phyloP scores from a whole-genome alignment of 495 filamentous ascomycete species.

The Friedmanniomyces simplex region DNA sequence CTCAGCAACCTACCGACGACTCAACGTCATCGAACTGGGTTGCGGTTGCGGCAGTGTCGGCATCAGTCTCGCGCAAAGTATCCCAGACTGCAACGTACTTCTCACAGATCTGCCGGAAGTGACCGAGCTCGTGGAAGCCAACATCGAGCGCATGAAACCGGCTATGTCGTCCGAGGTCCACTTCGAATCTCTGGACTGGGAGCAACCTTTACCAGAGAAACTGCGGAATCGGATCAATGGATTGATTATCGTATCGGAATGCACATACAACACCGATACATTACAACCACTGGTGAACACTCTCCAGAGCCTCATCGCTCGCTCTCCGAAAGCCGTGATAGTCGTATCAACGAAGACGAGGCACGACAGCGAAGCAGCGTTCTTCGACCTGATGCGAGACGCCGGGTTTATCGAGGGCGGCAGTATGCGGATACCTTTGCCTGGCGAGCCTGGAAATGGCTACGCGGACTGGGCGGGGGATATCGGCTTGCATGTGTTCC shows the following conservation, averaged over 20 bases:
- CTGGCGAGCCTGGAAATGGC: conserved; percentile 11
- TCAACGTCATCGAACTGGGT: conserved; percentile 57
- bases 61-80: conserved; percentile 54
- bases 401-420: conserved; percentile 39
- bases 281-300: conserved; percentile 64
- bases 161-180: conserved; percentile 33
- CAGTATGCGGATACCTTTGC: conserved; percentile 1
- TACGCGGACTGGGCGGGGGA: conserved; percentile 19
- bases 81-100: conserved; percentile 46
- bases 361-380: conserved; percentile 68
- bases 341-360: conserved; percentile 74
- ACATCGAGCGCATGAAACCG: conserved; percentile 39
- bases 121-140: conserved; percentile 48
- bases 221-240: conserved; percentile 44
- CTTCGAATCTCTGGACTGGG: conserved; percentile 71
- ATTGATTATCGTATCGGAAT: conserved; percentile 75
- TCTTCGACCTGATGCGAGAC: conserved; percentile 65
- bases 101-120: conserved; percentile 81
- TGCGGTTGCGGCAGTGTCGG: conserved; percentile 80
- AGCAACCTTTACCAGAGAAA: conserved; percentile 34
- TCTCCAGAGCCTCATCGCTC: conserved; percentile 44
- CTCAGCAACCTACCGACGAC: conserved; percentile 20
- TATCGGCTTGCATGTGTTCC: conserved; percentile 16
- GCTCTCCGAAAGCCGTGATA: conserved; percentile 45
- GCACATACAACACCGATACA: conserved; percentile 87